Percentiles rank a stretch among this genome's conserved stretches.
Evolutionary conservation across 768 basidiomycete genomes (phyloP).

Genomic region (Fistulinella prunicolor): DNA sequence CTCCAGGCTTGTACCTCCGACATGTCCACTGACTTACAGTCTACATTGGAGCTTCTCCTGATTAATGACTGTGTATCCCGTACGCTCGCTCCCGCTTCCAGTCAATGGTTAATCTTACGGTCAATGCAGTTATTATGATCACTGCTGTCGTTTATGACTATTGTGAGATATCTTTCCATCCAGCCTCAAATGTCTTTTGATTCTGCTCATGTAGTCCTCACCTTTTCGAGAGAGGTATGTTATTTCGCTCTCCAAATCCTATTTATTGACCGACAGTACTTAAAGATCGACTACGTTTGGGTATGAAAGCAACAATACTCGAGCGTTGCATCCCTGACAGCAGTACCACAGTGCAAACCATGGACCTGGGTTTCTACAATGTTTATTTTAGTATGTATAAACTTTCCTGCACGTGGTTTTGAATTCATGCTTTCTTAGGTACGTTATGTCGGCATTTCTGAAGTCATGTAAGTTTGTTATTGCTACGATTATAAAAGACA

Average conservation of each 20-base stretch:
- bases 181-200: no score
- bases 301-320: no score
- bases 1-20: no score
- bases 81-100: background rate
- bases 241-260: no score
- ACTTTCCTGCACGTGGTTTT: no score
- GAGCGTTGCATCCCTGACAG: no score
- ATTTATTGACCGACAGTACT: no score
- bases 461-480: background rate
- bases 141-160: background rate
- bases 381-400: background rate
- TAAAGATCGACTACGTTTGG: no score
- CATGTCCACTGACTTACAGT: background rate
- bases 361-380: background rate
- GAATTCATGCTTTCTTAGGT: background rate
- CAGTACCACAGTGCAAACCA: no score
- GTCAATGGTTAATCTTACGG: background rate
- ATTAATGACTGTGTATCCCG: background rate
- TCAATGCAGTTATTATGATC: background rate
- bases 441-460: background rate
- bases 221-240: background rate
- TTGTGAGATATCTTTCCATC: background rate
- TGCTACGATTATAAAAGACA: background rate
- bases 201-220: background rate
- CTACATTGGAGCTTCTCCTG: background rate